Percentiles rank a stretch among this genome's conserved stretches.
Evolutionary conservation across 495 filamentous ascomycete genomes (phyloP).

Genomic region (Daldinia vernicosa): DNA sequence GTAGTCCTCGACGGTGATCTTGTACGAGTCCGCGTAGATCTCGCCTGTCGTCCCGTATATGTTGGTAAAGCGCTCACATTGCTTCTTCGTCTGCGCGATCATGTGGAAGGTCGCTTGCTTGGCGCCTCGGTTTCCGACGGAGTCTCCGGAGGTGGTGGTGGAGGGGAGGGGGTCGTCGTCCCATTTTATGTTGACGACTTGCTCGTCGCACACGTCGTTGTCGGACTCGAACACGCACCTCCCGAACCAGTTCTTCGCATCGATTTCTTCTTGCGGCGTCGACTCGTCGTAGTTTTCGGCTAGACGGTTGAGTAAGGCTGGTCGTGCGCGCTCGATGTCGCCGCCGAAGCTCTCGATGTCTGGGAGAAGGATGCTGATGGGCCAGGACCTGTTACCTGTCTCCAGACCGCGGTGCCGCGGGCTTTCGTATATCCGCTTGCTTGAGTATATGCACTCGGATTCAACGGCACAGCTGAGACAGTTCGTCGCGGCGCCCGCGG

Average conservation of each 20-base stretch:
- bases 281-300: constrained; percentile 70
- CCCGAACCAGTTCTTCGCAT: constrained; percentile 81
- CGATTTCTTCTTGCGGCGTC: constrained; percentile 63
- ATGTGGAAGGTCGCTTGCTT: constrained; percentile 94
- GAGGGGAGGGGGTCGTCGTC: constrained; percentile 65
- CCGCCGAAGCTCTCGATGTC: constrained; percentile 82
- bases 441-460: constrained; percentile 79
- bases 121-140: constrained; percentile 61
- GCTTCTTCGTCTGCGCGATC: constrained; percentile 86
- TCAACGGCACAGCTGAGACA: constrained; percentile 81
- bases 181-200: constrained; percentile 87
- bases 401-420: constrained; percentile 52
- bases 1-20: constrained; percentile 73
- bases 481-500: constrained; percentile 82
- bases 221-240: constrained; percentile 93
- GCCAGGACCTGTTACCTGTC: constrained; percentile 75
- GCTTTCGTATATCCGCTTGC: constrained; percentile 80
- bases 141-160: constrained; percentile 8
- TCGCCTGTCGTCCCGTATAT: constrained; percentile 89
- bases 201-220: constrained; percentile 92
- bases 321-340: constrained; percentile 49
- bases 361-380: constrained; percentile 84
- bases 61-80: constrained; percentile 82
- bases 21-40: constrained; percentile 77
- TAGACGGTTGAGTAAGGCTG: constrained; percentile 62